These are phyloP conservation scores for Hydnum rufescens DNA, from an alignment of 768 basidiomycete genomes.

Conservation along the genomic window DNA sequence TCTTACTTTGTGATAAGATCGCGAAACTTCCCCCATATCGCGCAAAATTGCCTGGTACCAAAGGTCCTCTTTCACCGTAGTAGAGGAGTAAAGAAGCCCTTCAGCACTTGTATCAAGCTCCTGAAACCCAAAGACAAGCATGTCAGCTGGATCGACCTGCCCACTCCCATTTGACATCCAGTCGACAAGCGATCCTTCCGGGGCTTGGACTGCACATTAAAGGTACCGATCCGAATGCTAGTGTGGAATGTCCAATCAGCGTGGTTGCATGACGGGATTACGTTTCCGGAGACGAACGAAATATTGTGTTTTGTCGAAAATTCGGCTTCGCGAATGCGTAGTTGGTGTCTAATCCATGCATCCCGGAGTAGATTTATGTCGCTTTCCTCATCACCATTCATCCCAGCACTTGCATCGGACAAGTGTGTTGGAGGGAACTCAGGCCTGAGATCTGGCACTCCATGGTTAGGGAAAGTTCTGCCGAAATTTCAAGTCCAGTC, in stretches of 20 bases:
- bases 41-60: conserved; percentile 52
- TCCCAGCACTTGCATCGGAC: conserved; percentile 41
- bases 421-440: not conserved
- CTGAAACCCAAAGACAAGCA: conserved; percentile 62
- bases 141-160: conserved; percentile 42
- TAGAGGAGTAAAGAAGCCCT: conserved; percentile 45
- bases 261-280: not conserved
- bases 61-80: conserved; percentile 38
- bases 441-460: not conserved
- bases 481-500: not conserved
- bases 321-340: conserved; percentile 9
- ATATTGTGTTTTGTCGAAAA: conserved; percentile 8
- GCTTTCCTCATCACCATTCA: conserved; percentile 35
- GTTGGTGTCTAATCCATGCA: conserved; percentile 35
- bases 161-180: conserved; percentile 26
- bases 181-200: conserved; percentile 52
- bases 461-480: not conserved
- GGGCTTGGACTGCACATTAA: conserved; percentile 65
- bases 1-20: conserved; percentile 52
- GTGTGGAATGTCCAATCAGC: not conserved
- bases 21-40: conserved; percentile 45
- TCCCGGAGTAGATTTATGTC: conserved; percentile 42
- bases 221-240: conserved; percentile 56
- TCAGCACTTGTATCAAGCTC: conserved; percentile 64
- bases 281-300: conserved; percentile 7